These are phyloP conservation scores for Claviceps monticola DNA, from an alignment of 2,329 filamentous ascomycete species.

Conservation along the genomic window DNA sequence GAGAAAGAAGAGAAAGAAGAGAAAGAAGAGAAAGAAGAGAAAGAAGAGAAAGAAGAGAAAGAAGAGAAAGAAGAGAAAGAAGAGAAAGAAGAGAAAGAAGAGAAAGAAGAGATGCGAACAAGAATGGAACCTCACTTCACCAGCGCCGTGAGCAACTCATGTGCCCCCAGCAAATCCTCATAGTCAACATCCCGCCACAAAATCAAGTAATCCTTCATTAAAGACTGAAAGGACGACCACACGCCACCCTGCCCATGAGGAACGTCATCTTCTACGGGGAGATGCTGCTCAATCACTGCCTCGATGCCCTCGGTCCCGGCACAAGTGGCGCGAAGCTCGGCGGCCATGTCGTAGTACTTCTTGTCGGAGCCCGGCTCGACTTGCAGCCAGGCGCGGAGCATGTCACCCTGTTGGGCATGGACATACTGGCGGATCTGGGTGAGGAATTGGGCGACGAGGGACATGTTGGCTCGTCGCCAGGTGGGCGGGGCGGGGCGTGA, in stretches of 20 bases:
- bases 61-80: neutral
- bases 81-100: neutral
- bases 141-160: constrained; percentile 58
- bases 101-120: constrained; percentile 8
- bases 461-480: constrained; percentile 29
- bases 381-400: constrained; percentile 55
- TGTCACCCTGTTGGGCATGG: constrained; percentile 46
- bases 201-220: constrained; percentile 67
- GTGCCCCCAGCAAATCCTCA: constrained; percentile 59
- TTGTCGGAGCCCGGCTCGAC: constrained; percentile 59
- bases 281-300: constrained; percentile 44
- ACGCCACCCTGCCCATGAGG: constrained; percentile 48
- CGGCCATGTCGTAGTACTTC: constrained; percentile 53
- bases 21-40: too few species aligned
- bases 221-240: constrained; percentile 66
- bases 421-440: constrained; percentile 43
- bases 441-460: constrained; percentile 56
- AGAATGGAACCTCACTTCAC: constrained; percentile 48
- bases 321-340: constrained; percentile 50
- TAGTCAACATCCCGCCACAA: constrained; percentile 74
- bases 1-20: too few species aligned
- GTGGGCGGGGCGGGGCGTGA: neutral
- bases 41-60: too few species aligned
- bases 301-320: constrained; percentile 38
- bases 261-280: constrained; percentile 52